Evolutionary conservation across 2,329 filamentous ascomycete genomes (phyloP).

Genomic region (Claviceps maximensis): DNA sequence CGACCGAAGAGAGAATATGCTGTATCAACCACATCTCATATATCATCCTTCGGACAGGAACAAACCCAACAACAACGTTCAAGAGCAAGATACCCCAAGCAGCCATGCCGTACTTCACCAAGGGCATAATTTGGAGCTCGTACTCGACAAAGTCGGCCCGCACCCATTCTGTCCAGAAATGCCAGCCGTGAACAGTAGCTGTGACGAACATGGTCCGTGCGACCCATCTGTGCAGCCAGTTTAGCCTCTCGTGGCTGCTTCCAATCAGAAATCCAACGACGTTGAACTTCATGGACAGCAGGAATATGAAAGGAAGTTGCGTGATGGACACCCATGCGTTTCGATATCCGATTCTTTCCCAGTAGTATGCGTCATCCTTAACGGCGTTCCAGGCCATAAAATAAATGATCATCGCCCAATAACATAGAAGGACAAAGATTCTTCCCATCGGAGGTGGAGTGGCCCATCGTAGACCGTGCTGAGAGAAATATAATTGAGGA

Average conservation of each 20-base stretch:
- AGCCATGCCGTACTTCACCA: conserved; percentile 53
- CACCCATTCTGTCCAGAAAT: conserved; percentile 54
- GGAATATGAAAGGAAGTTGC: conserved; percentile 50
- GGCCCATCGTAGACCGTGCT: conserved; percentile 37
- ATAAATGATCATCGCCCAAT: conserved; percentile 46
- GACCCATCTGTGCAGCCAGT: conserved; percentile 63
- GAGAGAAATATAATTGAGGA: conserved; percentile 37
- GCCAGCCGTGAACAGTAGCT: conserved; percentile 54
- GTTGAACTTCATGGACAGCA: conserved; percentile 47
- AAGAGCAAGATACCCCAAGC: conserved; percentile 54
- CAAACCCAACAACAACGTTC: conserved; percentile 49
- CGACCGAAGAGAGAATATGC: conserved; percentile 47
- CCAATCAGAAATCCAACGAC: conserved; percentile 48
- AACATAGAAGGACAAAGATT: conserved; percentile 36
- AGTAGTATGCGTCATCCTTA: conserved; percentile 40
- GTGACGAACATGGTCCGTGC: conserved; percentile 56
- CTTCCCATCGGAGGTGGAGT: conserved; percentile 47
- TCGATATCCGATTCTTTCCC: conserved; percentile 53
- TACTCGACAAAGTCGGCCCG: conserved; percentile 42
- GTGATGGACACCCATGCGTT: conserved; percentile 54
- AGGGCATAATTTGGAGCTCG: conserved; percentile 47
- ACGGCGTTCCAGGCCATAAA: conserved; percentile 40
- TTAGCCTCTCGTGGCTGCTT: conserved; percentile 53
- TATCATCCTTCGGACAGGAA: conserved; percentile 49
- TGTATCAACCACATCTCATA: conserved; percentile 61